phyloP scores from a whole-genome alignment of 169 alveolate species.

The Plasmodium knowlesi region DNA sequence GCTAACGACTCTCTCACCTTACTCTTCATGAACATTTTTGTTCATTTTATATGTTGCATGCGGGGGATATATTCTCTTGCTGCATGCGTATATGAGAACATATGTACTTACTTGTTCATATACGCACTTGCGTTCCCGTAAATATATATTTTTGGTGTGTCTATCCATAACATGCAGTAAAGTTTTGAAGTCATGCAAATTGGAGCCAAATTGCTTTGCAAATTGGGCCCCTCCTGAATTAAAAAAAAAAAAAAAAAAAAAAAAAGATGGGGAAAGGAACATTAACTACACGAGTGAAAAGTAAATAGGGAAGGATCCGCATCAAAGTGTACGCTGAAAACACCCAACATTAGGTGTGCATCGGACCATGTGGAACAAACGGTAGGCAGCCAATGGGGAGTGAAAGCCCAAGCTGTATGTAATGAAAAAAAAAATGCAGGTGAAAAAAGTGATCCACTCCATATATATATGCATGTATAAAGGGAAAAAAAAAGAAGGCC shows the following conservation, averaged over 20 bases:
- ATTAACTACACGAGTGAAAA: neutral
- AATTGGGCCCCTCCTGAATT: neutral
- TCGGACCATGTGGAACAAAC: neutral
- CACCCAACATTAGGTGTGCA: neutral
- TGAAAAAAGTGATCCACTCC: neutral
- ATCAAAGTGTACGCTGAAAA: neutral
- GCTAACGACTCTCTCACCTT: neutral
- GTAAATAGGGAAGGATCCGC: neutral
- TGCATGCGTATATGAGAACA: neutral
- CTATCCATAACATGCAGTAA: neutral
- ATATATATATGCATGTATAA: neutral
- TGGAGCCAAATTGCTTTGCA: neutral
- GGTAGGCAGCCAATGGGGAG: neutral
- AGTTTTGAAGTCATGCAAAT: neutral
- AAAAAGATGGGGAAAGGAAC: neutral
- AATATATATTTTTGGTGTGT: neutral
- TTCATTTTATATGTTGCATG: neutral
- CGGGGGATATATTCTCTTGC: neutral
- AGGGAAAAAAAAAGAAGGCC: neutral
- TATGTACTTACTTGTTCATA: neutral
- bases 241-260: neutral
- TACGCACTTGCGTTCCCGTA: neutral
- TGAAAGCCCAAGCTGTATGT: neutral
- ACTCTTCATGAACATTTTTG: neutral
- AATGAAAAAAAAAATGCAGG: neutral